A percentile compares a stretch with the other conserved stretches of the same genome.
Conservation (phyloP, 352 stramenopile genomes). For the Phytophthora pini region DNA sequence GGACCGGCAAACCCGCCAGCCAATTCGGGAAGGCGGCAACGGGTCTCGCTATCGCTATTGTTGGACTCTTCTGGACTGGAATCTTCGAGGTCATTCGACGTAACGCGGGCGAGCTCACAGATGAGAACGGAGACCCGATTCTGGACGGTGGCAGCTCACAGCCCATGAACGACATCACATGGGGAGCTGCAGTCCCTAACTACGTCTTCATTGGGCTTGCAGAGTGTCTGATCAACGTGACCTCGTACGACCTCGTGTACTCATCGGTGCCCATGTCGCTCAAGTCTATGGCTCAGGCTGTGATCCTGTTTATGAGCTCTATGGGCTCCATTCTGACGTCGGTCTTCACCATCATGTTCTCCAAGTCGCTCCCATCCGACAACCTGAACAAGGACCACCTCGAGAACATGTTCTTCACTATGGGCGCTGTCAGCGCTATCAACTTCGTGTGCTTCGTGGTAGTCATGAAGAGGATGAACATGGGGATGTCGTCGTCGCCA, state of each 20-base stretch:
- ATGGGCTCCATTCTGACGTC: constrained; percentile 22
- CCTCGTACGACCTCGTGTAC: constrained; percentile 69
- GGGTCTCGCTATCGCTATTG: constrained; percentile 37
- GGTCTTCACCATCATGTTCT: constrained; percentile 60
- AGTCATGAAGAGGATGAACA: constrained; percentile 67
- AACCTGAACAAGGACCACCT: constrained; percentile 54
- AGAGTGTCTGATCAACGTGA: constrained; percentile 72
- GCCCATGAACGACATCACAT: constrained; percentile 70
- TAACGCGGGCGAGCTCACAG: constrained; percentile 46
- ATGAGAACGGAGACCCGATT: constrained; percentile 42
- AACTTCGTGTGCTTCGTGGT: constrained; percentile 61
- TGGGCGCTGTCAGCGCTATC: constrained; percentile 50
- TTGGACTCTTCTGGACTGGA: constrained; percentile 47
- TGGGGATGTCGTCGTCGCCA: constrained; percentile 40
- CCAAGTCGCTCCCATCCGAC: constrained; percentile 58
- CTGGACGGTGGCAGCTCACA: constrained; percentile 48
- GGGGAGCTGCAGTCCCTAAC: constrained; percentile 54
- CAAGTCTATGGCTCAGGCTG: constrained; percentile 53
- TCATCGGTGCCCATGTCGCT: constrained; percentile 55
- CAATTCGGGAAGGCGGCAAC: neutral
- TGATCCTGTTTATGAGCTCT: constrained; percentile 52
- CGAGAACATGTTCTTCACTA: constrained; percentile 77
- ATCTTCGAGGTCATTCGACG: constrained; percentile 64
- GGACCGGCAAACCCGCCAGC: constrained; percentile 32
- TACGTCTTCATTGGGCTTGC: constrained; percentile 67